Percentiles rank a stretch among this genome's conserved stretches.
Evolutionary conservation across 805 yeast species (phyloP).

Genomic region (Jamesozyma jinghongensis): DNA sequence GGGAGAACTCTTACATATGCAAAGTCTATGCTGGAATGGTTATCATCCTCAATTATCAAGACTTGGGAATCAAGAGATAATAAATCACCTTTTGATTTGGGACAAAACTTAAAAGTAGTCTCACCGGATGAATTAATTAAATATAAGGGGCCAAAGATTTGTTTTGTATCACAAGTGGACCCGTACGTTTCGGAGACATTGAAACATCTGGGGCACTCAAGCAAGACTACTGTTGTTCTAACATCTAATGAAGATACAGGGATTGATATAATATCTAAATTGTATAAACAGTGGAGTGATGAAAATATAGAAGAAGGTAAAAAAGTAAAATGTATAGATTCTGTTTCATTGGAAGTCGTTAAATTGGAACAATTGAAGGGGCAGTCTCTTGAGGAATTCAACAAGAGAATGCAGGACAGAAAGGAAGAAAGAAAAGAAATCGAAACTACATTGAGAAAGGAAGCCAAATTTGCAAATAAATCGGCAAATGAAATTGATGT

Average conservation of each 20-base stretch:
- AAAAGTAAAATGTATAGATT: slow-evolving; percentile 44
- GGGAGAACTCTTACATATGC: slow-evolving; percentile 73
- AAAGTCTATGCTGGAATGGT: slow-evolving; percentile 89
- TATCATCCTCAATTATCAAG: slow-evolving; percentile 77
- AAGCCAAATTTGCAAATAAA: slow-evolving; percentile 17
- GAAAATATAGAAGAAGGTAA: slow-evolving; percentile 50
- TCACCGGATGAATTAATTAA: slow-evolving; percentile 46
- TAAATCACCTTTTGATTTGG: slow-evolving; percentile 65
- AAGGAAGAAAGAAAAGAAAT: slow-evolving; percentile 34
- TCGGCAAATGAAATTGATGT: slow-evolving; percentile 8
- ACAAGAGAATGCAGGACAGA: slow-evolving; percentile 37
- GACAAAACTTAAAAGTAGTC: slow-evolving; percentile 49
- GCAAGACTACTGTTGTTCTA: slow-evolving; percentile 59
- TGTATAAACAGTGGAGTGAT: slow-evolving; percentile 39
- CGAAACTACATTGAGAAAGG: slow-evolving; percentile 28
- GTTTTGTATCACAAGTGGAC: slow-evolving; percentile 67
- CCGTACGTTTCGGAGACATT: slow-evolving; percentile 46
- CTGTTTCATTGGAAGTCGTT: slow-evolving; percentile 28
- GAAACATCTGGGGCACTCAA: slow-evolving; percentile 50
- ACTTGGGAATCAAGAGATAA: slow-evolving; percentile 67
- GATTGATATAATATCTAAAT: slow-evolving; percentile 6
- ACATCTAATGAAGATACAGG: slow-evolving; percentile 38
- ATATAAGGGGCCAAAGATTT: slow-evolving; percentile 63
- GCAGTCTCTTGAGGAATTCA: slow-evolving; percentile 42
- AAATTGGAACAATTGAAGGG: slow-evolving; percentile 45